Conservation (phyloP, 345 rosid genomes). For the Brassica juncea region DNA sequence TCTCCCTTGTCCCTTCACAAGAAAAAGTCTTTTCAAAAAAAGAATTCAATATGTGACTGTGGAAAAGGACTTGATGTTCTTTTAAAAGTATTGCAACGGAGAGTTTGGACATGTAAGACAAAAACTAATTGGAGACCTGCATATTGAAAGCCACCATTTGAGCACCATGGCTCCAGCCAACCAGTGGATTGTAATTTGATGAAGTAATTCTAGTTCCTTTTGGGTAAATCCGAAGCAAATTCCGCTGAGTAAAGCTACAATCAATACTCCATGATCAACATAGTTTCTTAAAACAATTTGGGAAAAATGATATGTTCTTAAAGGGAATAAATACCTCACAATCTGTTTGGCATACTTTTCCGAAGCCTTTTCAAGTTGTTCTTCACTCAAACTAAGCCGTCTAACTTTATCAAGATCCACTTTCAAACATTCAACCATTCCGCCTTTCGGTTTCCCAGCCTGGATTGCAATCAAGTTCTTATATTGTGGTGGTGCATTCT, state of each 20-base stretch:
- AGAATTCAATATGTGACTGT: neutral
- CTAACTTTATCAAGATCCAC: slow-evolving; percentile 62
- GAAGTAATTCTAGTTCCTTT: slow-evolving; percentile 86
- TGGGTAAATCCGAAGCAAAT: slow-evolving; percentile 82
- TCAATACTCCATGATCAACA: slow-evolving; percentile 35
- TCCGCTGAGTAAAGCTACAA: slow-evolving; percentile 79
- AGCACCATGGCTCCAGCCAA: slow-evolving; percentile 96
- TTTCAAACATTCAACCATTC: slow-evolving; percentile 49
- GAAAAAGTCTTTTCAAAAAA: slow-evolving; percentile 12
- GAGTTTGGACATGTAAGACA: no score
- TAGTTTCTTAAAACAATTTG: neutral
- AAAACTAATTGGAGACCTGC: no score
- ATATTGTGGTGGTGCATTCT: slow-evolving; percentile 43
- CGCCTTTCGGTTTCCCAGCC: slow-evolving; percentile 69
- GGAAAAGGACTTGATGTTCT: neutral
- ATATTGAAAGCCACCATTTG: slow-evolving; percentile 99
- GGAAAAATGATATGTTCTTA: neutral
- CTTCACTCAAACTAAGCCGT: slow-evolving; percentile 69
- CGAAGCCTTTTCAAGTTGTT: slow-evolving; percentile 55
- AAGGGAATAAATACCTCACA: slow-evolving; percentile 46
- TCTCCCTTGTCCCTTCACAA: slow-evolving; percentile 74
- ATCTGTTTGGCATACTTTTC: slow-evolving; percentile 51
- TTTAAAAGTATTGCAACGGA: no score
- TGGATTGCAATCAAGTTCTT: slow-evolving; percentile 52
- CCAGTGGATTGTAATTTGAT: slow-evolving; percentile 84